Base-by-base conservation (phyloP, 2,329 filamentous ascomycete species). In the Apiospora pterosperma region DNA sequence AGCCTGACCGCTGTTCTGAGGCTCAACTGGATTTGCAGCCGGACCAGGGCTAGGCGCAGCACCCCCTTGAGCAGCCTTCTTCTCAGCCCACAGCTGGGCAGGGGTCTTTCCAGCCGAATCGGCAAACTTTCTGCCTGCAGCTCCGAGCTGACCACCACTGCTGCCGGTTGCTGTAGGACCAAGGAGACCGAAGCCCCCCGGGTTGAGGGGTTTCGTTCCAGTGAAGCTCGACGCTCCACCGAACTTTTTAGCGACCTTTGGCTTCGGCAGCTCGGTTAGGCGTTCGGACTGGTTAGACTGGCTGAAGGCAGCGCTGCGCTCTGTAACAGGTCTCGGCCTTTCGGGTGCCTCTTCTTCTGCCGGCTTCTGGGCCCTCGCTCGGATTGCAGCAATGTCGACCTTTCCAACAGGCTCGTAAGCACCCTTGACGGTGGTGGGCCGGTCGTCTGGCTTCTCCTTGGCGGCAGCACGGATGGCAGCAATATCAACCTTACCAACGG, bases 401-500 rank as follows among this genome's bases (percentile, higher is more conserved):
- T 97, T 98, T 59, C 96, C 96, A 23, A 98, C 84, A 2, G 96
- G 96, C 77, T 98, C 92, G 74, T 99, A 99, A 28, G 94, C 87
- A 48, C 96, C 96, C 79, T 97, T 98, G 23, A 98, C 92, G 5
- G 88, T 86, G 1, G 90, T 87, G 4, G 96, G 96, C 63, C 93
- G 85, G 70, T 97, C 91, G 73, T 97, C 93, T 58, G 85, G 85
- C 77, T 76, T 83, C 72, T 82, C 89, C 82, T 83, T 89, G 74
- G 79, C 93, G 81, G 85, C 92, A 76, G 84, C 89, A 68, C 96
- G 88, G 70, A 99, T 91, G 41, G 93, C 94, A 28, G 91, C 91
- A 78, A 99, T 98, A 74, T 99, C 94, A n/a, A 99, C 92, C 80
- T 97, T 98, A 64, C 96, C 96, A 71, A 99, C 82, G 23, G 96